A percentile compares a stretch with the other conserved stretches of the same genome.
Evolutionary conservation across 1,284 basidiomycete genomes (phyloP).

Genomic region (Sporisorium scitamineum): DNA sequence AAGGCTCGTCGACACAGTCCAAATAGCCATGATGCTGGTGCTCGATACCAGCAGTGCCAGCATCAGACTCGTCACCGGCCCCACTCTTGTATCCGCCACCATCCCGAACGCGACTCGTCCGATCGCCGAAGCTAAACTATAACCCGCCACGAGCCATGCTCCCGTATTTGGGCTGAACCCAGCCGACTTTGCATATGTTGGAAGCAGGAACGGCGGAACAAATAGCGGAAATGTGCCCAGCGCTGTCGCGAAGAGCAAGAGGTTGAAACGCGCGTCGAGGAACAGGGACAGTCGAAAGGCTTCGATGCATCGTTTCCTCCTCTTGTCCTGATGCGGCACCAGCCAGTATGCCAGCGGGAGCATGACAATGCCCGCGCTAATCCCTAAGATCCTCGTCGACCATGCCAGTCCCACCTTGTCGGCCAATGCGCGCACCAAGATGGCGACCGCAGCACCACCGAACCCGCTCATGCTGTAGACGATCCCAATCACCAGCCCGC

Average conservation of each 20-base stretch:
- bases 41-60: slow-evolving; percentile 42
- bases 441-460: slow-evolving; percentile 66
- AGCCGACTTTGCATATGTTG: slow-evolving; percentile 66
- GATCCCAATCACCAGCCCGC: slow-evolving; percentile 67
- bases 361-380: slow-evolving; percentile 20
- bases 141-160: slow-evolving; percentile 60
- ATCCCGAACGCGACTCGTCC: slow-evolving; percentile 52
- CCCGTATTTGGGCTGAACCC: slow-evolving; percentile 56
- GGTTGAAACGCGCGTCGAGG: slow-evolving; percentile 60
- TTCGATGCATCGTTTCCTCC: slow-evolving; percentile 18
- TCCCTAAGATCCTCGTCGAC: slow-evolving; percentile 56
- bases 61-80: slow-evolving; percentile 48
- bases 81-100: slow-evolving; percentile 47
- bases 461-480: slow-evolving; percentile 67
- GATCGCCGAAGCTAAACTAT: slow-evolving; percentile 49
- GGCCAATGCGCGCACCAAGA: slow-evolving; percentile 55
- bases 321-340: slow-evolving; percentile 31
- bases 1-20: slow-evolving; percentile 43
- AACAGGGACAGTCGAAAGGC: slow-evolving; percentile 57
- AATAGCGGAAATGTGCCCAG: slow-evolving; percentile 68
- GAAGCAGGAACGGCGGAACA: slow-evolving; percentile 70
- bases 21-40: slow-evolving; percentile 45
- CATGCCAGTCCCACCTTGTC: slow-evolving; percentile 56
- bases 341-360: slow-evolving; percentile 39
- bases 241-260: slow-evolving; percentile 64